A percentile compares a stretch with the other conserved stretches of the same genome.
Conservation (phyloP, 768 basidiomycete genomes). For the Hypholoma sublateritium region DNA sequence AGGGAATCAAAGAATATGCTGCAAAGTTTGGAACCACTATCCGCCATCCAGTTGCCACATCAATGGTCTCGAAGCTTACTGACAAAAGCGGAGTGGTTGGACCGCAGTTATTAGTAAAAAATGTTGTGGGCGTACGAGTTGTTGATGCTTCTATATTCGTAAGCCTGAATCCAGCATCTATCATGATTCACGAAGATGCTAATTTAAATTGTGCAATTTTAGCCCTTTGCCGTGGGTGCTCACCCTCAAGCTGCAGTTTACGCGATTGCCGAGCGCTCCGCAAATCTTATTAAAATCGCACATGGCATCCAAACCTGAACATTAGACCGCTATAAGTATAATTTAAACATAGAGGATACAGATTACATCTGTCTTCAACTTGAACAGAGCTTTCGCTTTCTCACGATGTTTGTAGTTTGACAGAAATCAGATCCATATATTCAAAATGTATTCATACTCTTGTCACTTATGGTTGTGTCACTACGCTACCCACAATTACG, state of each 20-base stretch:
- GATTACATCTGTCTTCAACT: too few relatives aligned
- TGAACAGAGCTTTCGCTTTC: too few relatives aligned
- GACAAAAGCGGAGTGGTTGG: slow-evolving; percentile 29
- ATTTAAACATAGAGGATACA: not conserved
- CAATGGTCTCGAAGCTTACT: slow-evolving; percentile 23
- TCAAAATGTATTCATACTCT: too few relatives aligned
- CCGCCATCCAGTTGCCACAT: slow-evolving; percentile 28
- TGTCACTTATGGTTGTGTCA: too few relatives aligned
- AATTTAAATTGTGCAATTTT: too few relatives aligned
- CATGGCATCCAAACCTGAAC: not conserved
- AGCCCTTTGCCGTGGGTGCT: slow-evolving; percentile 16
- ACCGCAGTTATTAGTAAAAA: slow-evolving; percentile 30
- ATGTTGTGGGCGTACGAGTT: slow-evolving; percentile 27
- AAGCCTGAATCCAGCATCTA: slow-evolving; percentile 6
- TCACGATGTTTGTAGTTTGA: too few relatives aligned
- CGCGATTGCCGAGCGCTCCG: slow-evolving; percentile 14
- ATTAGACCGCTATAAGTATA: too few relatives aligned
- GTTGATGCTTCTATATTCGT: slow-evolving; percentile 35
- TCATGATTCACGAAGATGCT: not conserved
- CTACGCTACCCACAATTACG: too few relatives aligned
- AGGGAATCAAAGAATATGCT: slow-evolving; percentile 19
- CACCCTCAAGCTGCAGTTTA: slow-evolving; percentile 18
- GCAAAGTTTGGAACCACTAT: slow-evolving; percentile 15
- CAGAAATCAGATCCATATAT: too few relatives aligned
- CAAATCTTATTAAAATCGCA: slow-evolving; percentile 14